Base-by-base conservation (phyloP, 805 yeast genomes). In the Suhomyces tanzawaensis region DNA sequence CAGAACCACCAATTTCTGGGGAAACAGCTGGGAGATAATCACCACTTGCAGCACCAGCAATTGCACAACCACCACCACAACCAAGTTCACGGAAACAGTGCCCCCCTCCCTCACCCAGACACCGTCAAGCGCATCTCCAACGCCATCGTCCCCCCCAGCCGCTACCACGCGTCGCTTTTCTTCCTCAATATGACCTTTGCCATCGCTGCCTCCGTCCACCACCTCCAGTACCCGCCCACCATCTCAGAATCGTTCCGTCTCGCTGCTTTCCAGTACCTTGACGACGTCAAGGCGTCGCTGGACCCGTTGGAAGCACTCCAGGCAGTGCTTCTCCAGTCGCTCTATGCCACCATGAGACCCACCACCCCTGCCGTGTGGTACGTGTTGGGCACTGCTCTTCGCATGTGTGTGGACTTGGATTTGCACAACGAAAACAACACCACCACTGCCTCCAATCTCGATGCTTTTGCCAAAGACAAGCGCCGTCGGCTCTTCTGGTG, bases 311-410 rank as follows among this genome's bases (percentile, higher is more conserved):
- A 85, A 49, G 72, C 84, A 1, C 58, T 89, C 3, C 91, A 85
- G 52, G 89, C 90, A 0, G 65, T 85, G 11, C 55, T 89, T 13
- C 64, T 86, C 11, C 62, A 85, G 29, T 78, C 91, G 0, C 54
- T 82, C 4, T 89, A 84, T 54, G 79, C 95, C 1, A 71, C 83
- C 23, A 87, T 89, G 95, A 72, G 95, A 40, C 96, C 96, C 0
- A 81, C 91, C 1, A 77, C 77, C 11, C 95, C 96, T 0, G 93
- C 95, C 3, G 87, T 86, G n/a, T 89, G 97, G 97, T 86, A 86
- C 55, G 78, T 85, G 3, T 64, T 86, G 46, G 96, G 96, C 0
- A 77, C 86, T 1, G 89, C 91, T 0, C 60, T 87, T 34, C 71
- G 96, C 43, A 60, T 86, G 34, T 81, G 91, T 49, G 86, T 88